phyloP scores from a whole-genome alignment of 2,329 filamentous ascomycete genomes.

The Gnomoniopsis smithogilvyi region DNA sequence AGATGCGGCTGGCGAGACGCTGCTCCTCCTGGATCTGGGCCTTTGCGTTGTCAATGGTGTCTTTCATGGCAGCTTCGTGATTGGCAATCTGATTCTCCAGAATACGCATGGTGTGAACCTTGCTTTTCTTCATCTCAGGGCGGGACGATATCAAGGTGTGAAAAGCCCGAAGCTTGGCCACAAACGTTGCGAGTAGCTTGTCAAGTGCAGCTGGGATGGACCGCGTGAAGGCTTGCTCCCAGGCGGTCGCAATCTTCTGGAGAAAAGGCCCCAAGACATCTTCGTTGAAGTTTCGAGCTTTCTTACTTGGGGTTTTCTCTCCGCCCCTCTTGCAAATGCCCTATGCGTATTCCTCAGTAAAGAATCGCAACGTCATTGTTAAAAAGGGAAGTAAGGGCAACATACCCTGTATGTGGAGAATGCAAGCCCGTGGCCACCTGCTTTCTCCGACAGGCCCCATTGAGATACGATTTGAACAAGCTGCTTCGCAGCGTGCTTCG shows the following conservation, averaged over 20 bases:
- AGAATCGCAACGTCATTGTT: background rate
- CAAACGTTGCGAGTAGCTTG: background rate
- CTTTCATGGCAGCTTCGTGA: background rate
- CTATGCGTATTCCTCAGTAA: background rate
- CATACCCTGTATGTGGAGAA: background rate
- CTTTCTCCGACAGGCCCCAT: background rate
- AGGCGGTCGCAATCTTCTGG: background rate
- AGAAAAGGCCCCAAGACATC: slow-evolving; percentile 4
- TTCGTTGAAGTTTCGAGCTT: slow-evolving; percentile 4
- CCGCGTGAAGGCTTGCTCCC: slow-evolving; percentile 1
- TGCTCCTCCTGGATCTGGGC: background rate
- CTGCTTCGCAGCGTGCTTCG: background rate
- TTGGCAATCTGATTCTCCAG: background rate
- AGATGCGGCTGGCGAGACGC: background rate
- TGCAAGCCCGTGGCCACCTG: background rate
- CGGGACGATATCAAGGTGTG: background rate
- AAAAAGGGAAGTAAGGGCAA: background rate
- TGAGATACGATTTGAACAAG: background rate
- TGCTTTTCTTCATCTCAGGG: background rate
- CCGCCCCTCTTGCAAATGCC: background rate
- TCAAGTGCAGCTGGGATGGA: background rate
- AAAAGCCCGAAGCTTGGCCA: background rate
- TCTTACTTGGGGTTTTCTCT: background rate
- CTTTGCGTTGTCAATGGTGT: background rate
- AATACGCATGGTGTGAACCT: background rate